Evolutionary conservation across 2,329 filamentous ascomycete genomes (phyloP).

Genomic region (Paraphoma sp.): DNA sequence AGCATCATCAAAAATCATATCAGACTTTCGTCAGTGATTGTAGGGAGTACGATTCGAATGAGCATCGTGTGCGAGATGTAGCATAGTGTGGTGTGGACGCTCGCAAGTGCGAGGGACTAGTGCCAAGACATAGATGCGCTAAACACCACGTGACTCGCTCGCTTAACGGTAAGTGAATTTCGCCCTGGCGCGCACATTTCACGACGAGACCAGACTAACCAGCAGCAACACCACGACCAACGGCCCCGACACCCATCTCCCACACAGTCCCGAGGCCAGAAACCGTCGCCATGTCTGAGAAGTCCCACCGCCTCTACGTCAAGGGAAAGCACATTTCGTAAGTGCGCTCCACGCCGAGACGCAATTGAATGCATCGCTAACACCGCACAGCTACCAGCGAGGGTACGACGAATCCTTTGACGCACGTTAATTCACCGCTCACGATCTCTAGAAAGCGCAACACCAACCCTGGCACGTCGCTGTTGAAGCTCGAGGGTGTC

Average conservation of each 20-base stretch:
- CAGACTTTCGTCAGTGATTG: no score
- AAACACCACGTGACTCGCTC: neutral
- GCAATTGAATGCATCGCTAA: conserved; percentile 52
- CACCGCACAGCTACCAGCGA: conserved; percentile 74
- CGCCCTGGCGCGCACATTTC: no score
- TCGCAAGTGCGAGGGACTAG: neutral
- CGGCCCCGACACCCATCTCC: conserved; percentile 33
- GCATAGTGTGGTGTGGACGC: no score
- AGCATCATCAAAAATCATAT: no score
- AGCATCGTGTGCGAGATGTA: no score
- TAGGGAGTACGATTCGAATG: no score
- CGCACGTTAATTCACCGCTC: conserved; percentile 16
- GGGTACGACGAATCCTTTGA: conserved; percentile 44
- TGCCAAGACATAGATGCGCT: neutral
- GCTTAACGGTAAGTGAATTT: no score
- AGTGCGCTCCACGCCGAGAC: conserved; percentile 64
- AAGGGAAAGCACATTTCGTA: conserved; percentile 92
- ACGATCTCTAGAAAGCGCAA: conserved; percentile 71
- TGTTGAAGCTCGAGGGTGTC: conserved; percentile 99
- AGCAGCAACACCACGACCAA: conserved; percentile 39
- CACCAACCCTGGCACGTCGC: conserved; percentile 85
- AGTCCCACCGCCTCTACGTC: conserved; percentile 50
- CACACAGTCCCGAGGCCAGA: conserved; percentile 33
- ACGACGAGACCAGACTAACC: conserved; percentile 33
- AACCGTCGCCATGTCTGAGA: conserved; percentile 47